These are phyloP conservation scores for Fistulinella prunicolor DNA, from an alignment of 768 basidiomycete genomes.

Conservation along the genomic window DNA sequence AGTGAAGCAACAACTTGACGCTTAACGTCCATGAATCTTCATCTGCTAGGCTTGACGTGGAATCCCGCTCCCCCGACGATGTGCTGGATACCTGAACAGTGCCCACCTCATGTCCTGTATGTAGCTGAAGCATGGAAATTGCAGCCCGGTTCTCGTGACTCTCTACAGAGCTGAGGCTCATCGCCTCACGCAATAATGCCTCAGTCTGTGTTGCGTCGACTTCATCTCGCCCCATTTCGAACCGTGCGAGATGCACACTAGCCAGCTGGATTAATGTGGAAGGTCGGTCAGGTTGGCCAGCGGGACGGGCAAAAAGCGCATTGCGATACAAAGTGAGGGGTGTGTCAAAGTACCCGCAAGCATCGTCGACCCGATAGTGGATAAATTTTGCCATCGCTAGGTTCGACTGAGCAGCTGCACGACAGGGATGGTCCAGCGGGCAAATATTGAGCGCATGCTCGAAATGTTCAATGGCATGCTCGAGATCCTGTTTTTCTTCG, in stretches of 20 bases:
- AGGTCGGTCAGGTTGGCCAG: background rate
- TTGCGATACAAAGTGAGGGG: background rate
- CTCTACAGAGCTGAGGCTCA: background rate
- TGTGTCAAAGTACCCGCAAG: background rate
- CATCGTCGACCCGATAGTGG: background rate
- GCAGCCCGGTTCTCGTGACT: background rate
- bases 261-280: background rate
- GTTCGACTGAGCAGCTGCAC: background rate
- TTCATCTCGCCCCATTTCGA: background rate
- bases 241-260: background rate
- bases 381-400: background rate
- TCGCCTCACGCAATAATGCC: background rate
- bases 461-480: background rate
- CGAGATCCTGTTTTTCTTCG: background rate
- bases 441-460: background rate
- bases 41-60: too few species aligned
- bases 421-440: background rate
- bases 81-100: background rate
- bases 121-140: background rate
- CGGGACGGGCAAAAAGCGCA: background rate
- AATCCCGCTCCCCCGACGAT: too few species aligned
- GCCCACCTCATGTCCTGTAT: background rate
- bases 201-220: background rate
- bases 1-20: too few species aligned
- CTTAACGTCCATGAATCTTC: too few species aligned